Base-by-base conservation (phyloP, 2,329 filamentous ascomycete genomes). In the Elsinoe arachidis region DNA sequence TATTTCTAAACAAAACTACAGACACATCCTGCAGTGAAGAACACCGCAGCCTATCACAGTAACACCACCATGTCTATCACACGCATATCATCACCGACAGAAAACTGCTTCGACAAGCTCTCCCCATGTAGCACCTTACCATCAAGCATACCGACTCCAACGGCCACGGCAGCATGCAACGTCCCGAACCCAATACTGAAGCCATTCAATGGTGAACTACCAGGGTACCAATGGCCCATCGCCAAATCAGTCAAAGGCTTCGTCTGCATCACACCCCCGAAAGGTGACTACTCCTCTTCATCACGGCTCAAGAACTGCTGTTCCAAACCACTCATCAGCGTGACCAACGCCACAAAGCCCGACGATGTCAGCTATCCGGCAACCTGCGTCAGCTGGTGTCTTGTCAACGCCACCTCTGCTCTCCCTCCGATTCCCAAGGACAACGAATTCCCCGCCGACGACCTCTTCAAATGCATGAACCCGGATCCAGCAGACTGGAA, bases 331-430 rank as follows among this genome's bases (percentile, higher is more conserved):
- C n/a, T 56, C 15, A 15, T 12, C 41, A 56, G 23, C 9, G 43
- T 49, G 2, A 46, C 54, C 23, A 33, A 56, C 26, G 19, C 30
- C n/a, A 56, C 41, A 5, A 26, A 30, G 15, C 54, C 54, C 2
- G 41, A 46, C 41, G 54, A 56, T 33, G 38, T 56, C 41, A 56
- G 41, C 54, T 56, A 56, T 15, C 54, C 54, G 5, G 54, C 26
- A 15, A 56, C 38, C 21, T 56, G 54, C 41, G 54, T 56, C 10
- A 46, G 38, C 14, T 56, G 54, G 54, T 56, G 54, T 23, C 30
- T 37, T 10, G 54, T 56, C n/a, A 56, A 56, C 12, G 54, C 54
- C 6, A 56, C 54, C 15, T 38, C 34, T 11, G 49, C 19, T 21
- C 33, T 53, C 14, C 49, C 26, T 10, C 46, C 26, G 7, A 9